Conservation (phyloP, 495 filamentous ascomycete species). For the Talaromyces thailandensis region DNA sequence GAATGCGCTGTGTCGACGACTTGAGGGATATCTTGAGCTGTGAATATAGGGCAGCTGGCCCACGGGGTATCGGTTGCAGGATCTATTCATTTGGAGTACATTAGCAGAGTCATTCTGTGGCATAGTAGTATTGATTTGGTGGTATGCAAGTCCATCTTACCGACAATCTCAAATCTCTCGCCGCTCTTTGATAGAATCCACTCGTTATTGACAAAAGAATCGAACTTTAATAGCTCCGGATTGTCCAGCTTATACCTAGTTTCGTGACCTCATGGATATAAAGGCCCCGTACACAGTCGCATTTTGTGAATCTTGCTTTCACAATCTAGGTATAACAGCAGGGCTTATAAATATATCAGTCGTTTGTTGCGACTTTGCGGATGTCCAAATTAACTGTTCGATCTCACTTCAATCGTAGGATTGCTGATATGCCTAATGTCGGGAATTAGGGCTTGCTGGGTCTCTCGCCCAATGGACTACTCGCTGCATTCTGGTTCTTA, state of each 20-base stretch:
- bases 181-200: constrained; percentile 56
- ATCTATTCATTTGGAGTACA: constrained; percentile 27
- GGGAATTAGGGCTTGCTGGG: background rate
- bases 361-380: background rate
- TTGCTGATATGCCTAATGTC: background rate
- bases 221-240: constrained; percentile 46
- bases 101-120: background rate
- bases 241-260: constrained; percentile 39
- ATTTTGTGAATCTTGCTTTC: background rate
- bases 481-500: background rate
- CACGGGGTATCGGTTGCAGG: constrained; percentile 57
- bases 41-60: constrained; percentile 54
- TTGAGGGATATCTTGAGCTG: constrained; percentile 49
- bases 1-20: constrained; percentile 49
- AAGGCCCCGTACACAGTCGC: background rate
- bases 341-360: background rate
- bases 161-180: constrained; percentile 57
- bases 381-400: background rate
- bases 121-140: background rate
- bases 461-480: background rate
- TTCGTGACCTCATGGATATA: background rate
- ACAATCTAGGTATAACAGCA: background rate
- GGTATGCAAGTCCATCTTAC: constrained; percentile 23
- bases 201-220: constrained; percentile 52
- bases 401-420: background rate